Percentiles rank a stretch among this genome's conserved stretches.
Conservation (phyloP, 2,329 filamentous ascomycete species). For the Trichoderma asperellum region DNA sequence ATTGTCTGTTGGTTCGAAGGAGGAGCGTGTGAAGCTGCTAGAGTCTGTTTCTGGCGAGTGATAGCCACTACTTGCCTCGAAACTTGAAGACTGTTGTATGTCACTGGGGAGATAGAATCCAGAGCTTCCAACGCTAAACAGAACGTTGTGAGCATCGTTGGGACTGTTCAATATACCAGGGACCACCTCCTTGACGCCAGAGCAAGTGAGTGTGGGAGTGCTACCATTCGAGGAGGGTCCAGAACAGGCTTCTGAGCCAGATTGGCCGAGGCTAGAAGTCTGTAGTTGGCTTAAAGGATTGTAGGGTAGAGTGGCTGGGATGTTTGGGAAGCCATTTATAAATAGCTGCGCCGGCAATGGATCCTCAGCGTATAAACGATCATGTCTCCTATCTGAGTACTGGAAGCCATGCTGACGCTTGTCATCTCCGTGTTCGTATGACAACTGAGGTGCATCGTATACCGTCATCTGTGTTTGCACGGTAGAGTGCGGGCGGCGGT, state of each 20-base stretch:
- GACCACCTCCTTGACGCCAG: background rate
- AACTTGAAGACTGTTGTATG: background rate
- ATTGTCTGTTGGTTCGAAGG: background rate
- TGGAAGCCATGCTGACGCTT: background rate
- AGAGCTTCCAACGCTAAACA: background rate
- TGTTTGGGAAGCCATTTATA: background rate
- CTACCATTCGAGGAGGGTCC: background rate
- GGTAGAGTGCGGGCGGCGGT: background rate
- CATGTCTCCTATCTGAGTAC: background rate
- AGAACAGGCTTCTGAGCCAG: background rate
- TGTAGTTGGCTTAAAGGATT: background rate
- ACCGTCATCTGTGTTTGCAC: background rate
- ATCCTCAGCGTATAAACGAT: background rate
- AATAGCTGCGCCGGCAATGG: background rate
- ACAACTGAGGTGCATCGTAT: background rate
- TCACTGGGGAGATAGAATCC: background rate
- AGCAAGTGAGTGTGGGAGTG: background rate
- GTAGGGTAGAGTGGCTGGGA: background rate
- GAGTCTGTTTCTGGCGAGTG: slow-evolving; percentile 2
- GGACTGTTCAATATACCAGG: background rate
- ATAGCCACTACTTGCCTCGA: background rate
- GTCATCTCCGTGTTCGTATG: background rate
- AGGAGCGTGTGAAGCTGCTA: background rate
- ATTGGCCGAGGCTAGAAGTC: background rate
- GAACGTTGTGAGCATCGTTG: background rate